Evolutionary conservation across 345 rosid species (phyloP).

Genomic region (Viola odorata): DNA sequence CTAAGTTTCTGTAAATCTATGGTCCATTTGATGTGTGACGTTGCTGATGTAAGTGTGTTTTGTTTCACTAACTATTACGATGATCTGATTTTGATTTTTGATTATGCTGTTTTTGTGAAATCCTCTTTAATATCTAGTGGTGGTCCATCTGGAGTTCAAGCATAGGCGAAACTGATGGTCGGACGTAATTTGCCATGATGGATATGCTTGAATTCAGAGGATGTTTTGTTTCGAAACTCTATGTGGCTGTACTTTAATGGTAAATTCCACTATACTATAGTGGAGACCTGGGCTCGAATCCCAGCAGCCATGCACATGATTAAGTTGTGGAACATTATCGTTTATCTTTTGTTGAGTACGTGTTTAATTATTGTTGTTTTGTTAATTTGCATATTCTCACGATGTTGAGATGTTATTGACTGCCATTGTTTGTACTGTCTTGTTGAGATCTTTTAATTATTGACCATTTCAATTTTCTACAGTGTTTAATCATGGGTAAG

Average conservation of each 20-base stretch:
- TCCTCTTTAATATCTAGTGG: not conserved
- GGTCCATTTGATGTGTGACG: no score
- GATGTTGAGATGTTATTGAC: not conserved
- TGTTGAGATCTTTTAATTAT: not conserved
- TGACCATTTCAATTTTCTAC: constrained; percentile 2
- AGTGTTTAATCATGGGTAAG: constrained; percentile 18
- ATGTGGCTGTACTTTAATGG: constrained; percentile 21
- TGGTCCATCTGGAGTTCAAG: not conserved
- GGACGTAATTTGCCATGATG: no score
- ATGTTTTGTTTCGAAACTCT: not conserved
- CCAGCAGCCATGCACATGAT: constrained; percentile 61
- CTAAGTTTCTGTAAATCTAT: no score
- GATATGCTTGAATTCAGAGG: not conserved
- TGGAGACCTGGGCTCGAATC: constrained; percentile 88
- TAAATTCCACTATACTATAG: constrained; percentile 12
- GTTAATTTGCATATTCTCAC: not conserved
- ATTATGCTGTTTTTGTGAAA: no score
- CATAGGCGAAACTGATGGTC: not conserved
- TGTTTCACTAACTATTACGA: no score
- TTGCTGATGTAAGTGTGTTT: no score
- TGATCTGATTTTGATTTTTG: not conserved
- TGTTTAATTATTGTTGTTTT: not conserved
- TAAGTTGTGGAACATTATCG: not conserved
- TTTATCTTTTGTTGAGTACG: not conserved
- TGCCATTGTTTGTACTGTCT: no score